Base-by-base conservation (phyloP, 2,329 filamentous ascomycete species). In the Diaporthe humulicola region DNA sequence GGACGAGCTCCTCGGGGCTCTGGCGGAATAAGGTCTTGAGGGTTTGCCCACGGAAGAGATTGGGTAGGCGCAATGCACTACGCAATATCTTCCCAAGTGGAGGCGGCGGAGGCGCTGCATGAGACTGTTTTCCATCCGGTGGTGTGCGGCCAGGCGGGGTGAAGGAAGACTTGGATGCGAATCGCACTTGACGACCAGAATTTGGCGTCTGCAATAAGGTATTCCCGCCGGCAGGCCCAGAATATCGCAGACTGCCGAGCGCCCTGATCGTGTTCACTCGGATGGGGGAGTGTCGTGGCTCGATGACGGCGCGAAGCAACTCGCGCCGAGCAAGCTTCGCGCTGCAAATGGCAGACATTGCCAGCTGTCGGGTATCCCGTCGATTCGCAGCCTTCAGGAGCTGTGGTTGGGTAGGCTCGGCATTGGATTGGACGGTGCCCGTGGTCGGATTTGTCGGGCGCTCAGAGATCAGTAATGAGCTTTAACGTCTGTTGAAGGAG, bases 1-100 rank as follows among this genome's bases (percentile, higher is more conserved):
- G 70, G 0, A 86, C 79, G 14, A 86, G 81, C 77, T 87, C 86
- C 42, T 84, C 84, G 3, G 87, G 87, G 75, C 84, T 87, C 73
- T 85, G 81, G 7, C 81, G 82, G 74, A 83, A 87, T 4, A 87
- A 78, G 3, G 75, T 80, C 42, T 81, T 82, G 50, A 87, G 78
- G 33, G 79, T 84, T 54, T 83, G 80, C 25, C 84, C 83, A 17
- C 82, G 81, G 61, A 87, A 83, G n/a, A 83, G 81, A n/a, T 74
- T 78, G 61, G 83, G 77, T 25, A 87, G 57, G 8, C 74, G 72
- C 42, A 76, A 50, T 56, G 73, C 69, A 25, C 72, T 42, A 15
- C 74, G 72, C 30, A 76, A 38, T 33, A 74, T 70, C 56, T 72
- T 19, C 48, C 75, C 30, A 9, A 70, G 30, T 22, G 66, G 33